Evolutionary conservation across 192 early-diverging fungal genomes (phyloP), one percentile per base, ranked within the genome.

Genomic region (Cetraspora pellucida): DNA sequence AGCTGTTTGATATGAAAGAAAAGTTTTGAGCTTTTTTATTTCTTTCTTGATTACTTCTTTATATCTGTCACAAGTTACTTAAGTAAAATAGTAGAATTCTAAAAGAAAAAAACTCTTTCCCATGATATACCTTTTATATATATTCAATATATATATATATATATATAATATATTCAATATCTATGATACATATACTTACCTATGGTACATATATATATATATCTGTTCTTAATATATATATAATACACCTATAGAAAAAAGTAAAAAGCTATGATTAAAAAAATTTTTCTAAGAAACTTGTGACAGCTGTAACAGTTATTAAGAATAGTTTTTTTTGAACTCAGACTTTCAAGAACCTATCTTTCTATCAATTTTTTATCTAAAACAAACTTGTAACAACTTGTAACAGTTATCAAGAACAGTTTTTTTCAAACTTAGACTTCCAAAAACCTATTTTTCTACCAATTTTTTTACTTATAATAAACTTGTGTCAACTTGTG

Each of bases 1-100:
- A 28, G 37, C 14, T 67, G 31, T 67, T 67, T 67, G 37, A n/a
- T n/a, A n/a, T n/a, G n/a, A n/a, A n/a, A n/a, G n/a, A n/a, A 67
- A 2, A 67, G 65, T 67, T 46, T 67, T 67, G 65, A 67, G 2
- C 65, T 16, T 67, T 44, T 67, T 67, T n/a, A 44, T 67, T 67
- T 67, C 16, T 44, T 67, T 67, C 37, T 67, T 44, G 37, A 67
- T 67, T 67, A 67, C 65, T 44, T 67, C 65, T 67, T 44, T 67
- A 67, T 67, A 44, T 67, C 37, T 67, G 65, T 67, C 37, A 67
- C 37, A 67, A 67, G 65, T 67, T 67, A 67, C 65, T 67, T 67
- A 67, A 67, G 65, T 67, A 67, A 67, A 67, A 67, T 67, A 44
- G 37, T 67, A 67, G 65, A 67, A 67, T 67, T 67, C 13, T 5